phyloP scores from a whole-genome alignment of 208 protist genomes.

The Wallacemonas sp. region DNA sequence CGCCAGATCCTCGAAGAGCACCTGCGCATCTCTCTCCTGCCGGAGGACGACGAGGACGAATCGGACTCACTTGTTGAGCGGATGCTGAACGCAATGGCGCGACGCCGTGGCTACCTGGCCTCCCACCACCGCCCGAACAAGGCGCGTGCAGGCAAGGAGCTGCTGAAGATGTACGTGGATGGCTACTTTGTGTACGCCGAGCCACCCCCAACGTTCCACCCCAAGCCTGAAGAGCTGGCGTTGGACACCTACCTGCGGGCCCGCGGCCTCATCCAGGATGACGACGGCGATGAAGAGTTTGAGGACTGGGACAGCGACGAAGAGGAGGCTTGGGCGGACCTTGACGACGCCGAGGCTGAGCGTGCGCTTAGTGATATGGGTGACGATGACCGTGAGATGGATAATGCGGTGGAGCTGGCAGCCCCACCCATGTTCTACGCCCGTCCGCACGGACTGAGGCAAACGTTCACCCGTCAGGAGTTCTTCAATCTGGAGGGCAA shows the following conservation, averaged over 20 bases:
- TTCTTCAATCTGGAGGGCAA: slow-evolving; percentile 82
- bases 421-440: slow-evolving; percentile 69
- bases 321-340: slow-evolving; percentile 66
- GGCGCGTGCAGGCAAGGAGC: slow-evolving; percentile 86
- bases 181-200: slow-evolving; percentile 80
- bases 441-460: slow-evolving; percentile 41
- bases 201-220: slow-evolving; percentile 73
- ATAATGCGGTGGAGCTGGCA: slow-evolving; percentile 15
- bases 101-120: slow-evolving; percentile 94
- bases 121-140: slow-evolving; percentile 94
- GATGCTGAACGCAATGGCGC: slow-evolving; percentile 77
- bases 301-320: slow-evolving; percentile 66
- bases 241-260: slow-evolving; percentile 26
- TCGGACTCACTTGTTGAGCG: slow-evolving; percentile 61
- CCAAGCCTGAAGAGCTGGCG: slow-evolving; percentile 27
- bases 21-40: slow-evolving; percentile 62
- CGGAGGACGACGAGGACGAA: slow-evolving; percentile 72
- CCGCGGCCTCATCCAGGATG: slow-evolving; percentile 10
- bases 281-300: slow-evolving; percentile 31
- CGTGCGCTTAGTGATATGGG: slow-evolving; percentile 49
- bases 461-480: slow-evolving; percentile 61
- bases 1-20: slow-evolving; percentile 59
- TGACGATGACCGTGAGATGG: slow-evolving; percentile 30
- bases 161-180: slow-evolving; percentile 96
- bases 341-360: slow-evolving; percentile 46